A percentile compares a stretch with the other conserved stretches of the same genome.
Conservation (phyloP, 2,329 filamentous ascomycete genomes). For the Colletotrichum musae region DNA sequence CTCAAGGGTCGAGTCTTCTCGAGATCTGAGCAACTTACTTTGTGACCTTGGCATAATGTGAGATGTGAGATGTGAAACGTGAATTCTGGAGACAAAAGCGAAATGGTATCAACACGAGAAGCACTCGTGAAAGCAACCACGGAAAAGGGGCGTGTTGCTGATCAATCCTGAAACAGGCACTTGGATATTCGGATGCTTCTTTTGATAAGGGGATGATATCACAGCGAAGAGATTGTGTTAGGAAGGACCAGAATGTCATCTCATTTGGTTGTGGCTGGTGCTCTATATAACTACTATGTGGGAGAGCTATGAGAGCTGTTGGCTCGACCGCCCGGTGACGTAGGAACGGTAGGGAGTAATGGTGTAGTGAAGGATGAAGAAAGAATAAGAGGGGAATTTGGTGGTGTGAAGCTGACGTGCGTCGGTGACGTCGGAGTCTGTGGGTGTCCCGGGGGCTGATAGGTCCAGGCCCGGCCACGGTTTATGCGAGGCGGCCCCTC, state of each 20-base stretch:
- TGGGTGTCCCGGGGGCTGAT: neutral
- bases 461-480: neutral
- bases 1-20: too few species aligned
- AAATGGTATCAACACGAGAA: neutral
- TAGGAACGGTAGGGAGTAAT: neutral
- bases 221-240: neutral
- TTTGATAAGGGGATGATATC: neutral
- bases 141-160: neutral
- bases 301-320: neutral
- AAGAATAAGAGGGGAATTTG: neutral
- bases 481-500: neutral
- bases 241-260: neutral
- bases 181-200: too few species aligned
- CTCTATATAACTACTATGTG: neutral
- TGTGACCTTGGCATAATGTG: neutral
- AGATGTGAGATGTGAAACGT: neutral
- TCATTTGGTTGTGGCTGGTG: neutral
- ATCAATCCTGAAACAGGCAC: neutral
- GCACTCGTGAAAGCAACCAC: neutral
- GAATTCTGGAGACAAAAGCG: neutral
- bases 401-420: neutral
- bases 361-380: neutral
- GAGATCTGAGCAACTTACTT: neutral
- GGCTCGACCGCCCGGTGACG: neutral
- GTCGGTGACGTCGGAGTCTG: neutral